These are phyloP conservation scores for Aureobasidium melanogenum DNA, from an alignment of 2,329 filamentous ascomycete genomes.

Conservation along the genomic window DNA sequence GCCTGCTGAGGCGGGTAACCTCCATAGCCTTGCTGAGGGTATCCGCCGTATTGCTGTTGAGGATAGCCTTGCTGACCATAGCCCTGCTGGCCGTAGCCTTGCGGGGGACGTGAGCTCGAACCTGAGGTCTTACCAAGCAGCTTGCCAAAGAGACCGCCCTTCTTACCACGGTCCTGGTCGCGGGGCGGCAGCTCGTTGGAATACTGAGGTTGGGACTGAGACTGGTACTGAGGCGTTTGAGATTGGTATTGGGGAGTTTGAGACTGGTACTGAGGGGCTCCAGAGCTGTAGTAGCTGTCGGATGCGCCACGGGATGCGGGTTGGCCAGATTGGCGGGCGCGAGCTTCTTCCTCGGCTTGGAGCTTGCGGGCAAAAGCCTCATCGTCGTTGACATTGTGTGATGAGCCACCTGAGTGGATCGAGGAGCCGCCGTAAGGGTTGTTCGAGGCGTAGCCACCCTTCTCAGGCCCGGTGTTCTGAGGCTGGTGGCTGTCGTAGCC, in stretches of 20 bases:
- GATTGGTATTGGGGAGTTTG: constrained; percentile 12
- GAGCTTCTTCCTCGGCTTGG: constrained; percentile 74
- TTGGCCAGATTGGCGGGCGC: constrained; percentile 20
- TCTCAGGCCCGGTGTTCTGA: constrained; percentile 34
- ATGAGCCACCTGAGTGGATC: constrained; percentile 13
- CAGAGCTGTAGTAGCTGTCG: constrained; percentile 38
- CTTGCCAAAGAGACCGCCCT: constrained; percentile 43
- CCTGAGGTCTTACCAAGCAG: constrained; percentile 38
- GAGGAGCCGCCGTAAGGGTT: constrained; percentile 55
- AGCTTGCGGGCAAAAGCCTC: constrained; percentile 65
- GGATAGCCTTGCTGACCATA: constrained; percentile 19
- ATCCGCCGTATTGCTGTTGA: constrained; percentile 19
- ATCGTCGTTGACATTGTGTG: constrained; percentile 49
- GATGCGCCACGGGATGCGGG: constrained; percentile 34
- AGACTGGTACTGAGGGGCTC: constrained; percentile 8
- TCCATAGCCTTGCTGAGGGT: constrained; percentile 19
- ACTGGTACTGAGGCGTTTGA: constrained; percentile 13
- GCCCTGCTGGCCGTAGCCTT: constrained; percentile 9
- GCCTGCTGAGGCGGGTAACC: constrained; percentile 22
- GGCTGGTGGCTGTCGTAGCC: constrained; percentile 47
- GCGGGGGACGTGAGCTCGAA: constrained; percentile 13
- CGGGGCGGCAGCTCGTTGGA: constrained; percentile 24
- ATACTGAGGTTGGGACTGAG: constrained; percentile 19
- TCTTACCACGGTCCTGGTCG: constrained; percentile 30
- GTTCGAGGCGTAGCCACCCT: constrained; percentile 49